Evolutionary conservation across 2,329 filamentous ascomycete genomes (phyloP), one percentile per base, ranked within the genome.

Genomic region (Metarhizium robertsii): DNA sequence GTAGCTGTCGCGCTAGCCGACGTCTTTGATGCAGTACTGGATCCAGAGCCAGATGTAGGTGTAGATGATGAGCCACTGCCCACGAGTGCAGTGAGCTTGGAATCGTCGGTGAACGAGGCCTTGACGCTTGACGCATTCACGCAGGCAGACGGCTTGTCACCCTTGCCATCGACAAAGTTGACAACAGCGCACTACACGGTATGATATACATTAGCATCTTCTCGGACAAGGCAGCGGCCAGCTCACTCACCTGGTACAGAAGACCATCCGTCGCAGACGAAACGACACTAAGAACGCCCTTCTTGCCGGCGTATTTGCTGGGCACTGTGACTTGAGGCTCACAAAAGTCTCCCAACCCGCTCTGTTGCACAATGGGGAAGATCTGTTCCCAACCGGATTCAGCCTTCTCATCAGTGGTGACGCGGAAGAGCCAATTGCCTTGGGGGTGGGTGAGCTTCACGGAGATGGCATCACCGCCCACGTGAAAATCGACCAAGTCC

Each of bases 351-450:
- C 81, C 81, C 2, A 78, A 68, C 16, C 80, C 80, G 54, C 67
- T 78, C 67, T 85, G 81, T 61, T 72, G 65, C 38, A 82, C 69
- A 53, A 81, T 75, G 34, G 77, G 77, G 62, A 75, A 79, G 52
- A 83, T 64, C 64, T 81, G 70, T 30, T 77, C 75, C 81, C 81
- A 85, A 64, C 76, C 77, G 20, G 70, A 68, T 48, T 65, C 62
- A 47, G 73, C 76, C 11, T 71, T 71, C 50, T 70, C 61, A 61
- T 81, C 80, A 20, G 76, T 70, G 13, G 80, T 84, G 59, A 75
- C 78, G 58, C 82, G 80, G 71, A 81, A 79, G 16, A 85, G 72
- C 77, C 76, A 84, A 54, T 72, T 79, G 60, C 72, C 70, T 64
- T 80, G 72, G 3, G 78, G 71, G 62, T 85, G 82, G 3, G 72